phyloP scores from a whole-genome alignment of 306 rosid genomes.

The Inga leiocalycina region DNA sequence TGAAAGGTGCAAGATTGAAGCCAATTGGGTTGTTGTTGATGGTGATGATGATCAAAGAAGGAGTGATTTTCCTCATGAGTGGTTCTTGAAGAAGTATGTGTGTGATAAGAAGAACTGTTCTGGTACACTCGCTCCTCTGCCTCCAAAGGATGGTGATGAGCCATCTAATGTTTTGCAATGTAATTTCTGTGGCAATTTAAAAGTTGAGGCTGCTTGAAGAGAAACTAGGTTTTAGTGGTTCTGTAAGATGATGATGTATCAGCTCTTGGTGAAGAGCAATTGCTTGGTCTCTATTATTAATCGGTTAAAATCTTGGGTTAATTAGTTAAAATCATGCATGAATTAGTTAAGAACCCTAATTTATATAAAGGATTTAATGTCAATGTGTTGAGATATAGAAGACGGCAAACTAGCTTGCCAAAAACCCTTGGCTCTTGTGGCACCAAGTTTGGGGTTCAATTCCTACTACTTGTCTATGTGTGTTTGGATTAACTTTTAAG shows the following conservation, averaged over 20 bases:
- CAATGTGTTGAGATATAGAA: too few relatives aligned
- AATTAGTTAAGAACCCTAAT: too few relatives aligned
- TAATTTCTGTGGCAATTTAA: slow-evolving; percentile 64
- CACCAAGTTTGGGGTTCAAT: too few relatives aligned
- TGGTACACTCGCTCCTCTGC: slow-evolving; percentile 76
- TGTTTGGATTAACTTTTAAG: too few relatives aligned
- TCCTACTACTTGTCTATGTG: too few relatives aligned
- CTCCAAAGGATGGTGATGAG: slow-evolving; percentile 40
- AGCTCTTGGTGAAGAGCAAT: neutral
- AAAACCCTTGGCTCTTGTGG: too few relatives aligned
- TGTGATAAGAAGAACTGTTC: slow-evolving; percentile 55
- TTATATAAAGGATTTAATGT: too few relatives aligned
- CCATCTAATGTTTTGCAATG: slow-evolving; percentile 53
- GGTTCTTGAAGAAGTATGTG: slow-evolving; percentile 54
- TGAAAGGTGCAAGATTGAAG: slow-evolving; percentile 74
- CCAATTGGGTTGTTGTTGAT: slow-evolving; percentile 39
- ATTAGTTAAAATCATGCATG: neutral
- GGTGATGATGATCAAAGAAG: neutral
- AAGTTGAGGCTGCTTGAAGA: neutral
- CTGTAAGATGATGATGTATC: too few relatives aligned
- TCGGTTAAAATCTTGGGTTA: too few relatives aligned
- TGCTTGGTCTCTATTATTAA: too few relatives aligned
- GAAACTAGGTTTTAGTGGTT: neutral
- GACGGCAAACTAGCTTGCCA: too few relatives aligned
- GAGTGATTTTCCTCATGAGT: slow-evolving; percentile 51